phyloP scores from a whole-genome alignment of 2,329 filamentous ascomycete species.

The Curvularia sp. region DNA sequence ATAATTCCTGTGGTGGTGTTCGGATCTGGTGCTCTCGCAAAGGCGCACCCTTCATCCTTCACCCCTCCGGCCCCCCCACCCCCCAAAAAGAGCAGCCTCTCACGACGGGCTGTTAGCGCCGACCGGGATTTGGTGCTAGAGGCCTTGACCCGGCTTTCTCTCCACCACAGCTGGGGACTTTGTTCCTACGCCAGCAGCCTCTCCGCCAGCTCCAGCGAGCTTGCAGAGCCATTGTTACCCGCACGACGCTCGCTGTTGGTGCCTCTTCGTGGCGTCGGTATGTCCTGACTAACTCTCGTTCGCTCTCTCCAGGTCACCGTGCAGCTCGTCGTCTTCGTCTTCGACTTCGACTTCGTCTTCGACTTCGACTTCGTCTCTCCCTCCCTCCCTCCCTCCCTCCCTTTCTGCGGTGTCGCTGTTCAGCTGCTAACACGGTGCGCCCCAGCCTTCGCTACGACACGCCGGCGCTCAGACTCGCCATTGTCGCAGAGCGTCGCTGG shows the following conservation, averaged over 20 bases:
- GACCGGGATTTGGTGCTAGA: conserved; percentile 23
- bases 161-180: conserved; percentile 17
- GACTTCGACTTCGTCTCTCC: not conserved
- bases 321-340: no score
- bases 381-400: not conserved
- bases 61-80: not conserved
- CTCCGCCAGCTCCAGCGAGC: conserved; percentile 19
- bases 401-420: conserved; percentile 4
- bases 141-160: conserved; percentile 23
- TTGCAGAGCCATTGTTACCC: conserved; percentile 25
- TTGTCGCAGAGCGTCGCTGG: conserved; percentile 23
- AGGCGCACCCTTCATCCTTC: not conserved
- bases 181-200: conserved; percentile 18
- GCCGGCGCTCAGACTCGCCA: conserved; percentile 23
- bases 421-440: conserved; percentile 17
- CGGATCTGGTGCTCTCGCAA: not conserved
- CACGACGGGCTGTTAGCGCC: conserved; percentile 17
- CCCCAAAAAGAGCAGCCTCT: conserved; percentile 13
- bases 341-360: not conserved
- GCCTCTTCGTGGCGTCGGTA: conserved; percentile 23
- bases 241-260: conserved; percentile 20
- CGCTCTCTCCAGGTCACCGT: not conserved
- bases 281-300: conserved; percentile 5
- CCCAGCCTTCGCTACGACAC: conserved; percentile 24
- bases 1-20: not conserved